Conservation (phyloP, 225 moss, liverwort and hornwort species). For the Physcomitrium patens region DNA sequence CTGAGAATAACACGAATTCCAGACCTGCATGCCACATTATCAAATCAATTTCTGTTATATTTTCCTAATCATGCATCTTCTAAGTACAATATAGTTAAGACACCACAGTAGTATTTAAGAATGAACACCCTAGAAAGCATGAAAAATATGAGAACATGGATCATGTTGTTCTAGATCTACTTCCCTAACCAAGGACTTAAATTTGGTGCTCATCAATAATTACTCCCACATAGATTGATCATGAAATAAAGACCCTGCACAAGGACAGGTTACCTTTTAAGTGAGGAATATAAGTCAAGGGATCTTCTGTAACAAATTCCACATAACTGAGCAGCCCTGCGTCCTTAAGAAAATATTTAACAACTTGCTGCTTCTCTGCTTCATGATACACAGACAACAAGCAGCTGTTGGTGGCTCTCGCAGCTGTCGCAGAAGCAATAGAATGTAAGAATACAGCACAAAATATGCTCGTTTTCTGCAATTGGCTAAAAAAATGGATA, state of each 20-base stretch:
- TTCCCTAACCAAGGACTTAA: not conserved
- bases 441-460: conserved; percentile 20
- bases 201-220: not conserved
- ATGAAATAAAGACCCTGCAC: conserved; percentile 31
- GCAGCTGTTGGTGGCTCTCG: conserved; percentile 51
- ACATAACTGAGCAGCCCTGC: conserved; percentile 51
- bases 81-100: not conserved
- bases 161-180: not conserved
- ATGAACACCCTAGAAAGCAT: not conserved
- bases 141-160: not conserved
- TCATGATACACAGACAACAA: conserved; percentile 61
- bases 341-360: conserved; percentile 48
- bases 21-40: conserved; percentile 36
- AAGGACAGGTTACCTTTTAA: conserved; percentile 43
- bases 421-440: conserved; percentile 53
- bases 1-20: conserved; percentile 59
- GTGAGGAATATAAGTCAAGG: conserved; percentile 48
- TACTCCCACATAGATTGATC: conserved; percentile 20
- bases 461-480: not conserved
- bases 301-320: conserved; percentile 57
- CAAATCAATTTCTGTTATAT: conserved; percentile 11
- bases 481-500: not conserved
- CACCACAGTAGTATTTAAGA: not conserved
- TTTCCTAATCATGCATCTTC: not conserved
- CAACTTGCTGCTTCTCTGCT: conserved; percentile 53